Percentiles rank a stretch among this genome's conserved stretches.
phyloP scores from a whole-genome alignment of 2,329 filamentous ascomycete species.

The Trichophyton mentagrophytes region DNA sequence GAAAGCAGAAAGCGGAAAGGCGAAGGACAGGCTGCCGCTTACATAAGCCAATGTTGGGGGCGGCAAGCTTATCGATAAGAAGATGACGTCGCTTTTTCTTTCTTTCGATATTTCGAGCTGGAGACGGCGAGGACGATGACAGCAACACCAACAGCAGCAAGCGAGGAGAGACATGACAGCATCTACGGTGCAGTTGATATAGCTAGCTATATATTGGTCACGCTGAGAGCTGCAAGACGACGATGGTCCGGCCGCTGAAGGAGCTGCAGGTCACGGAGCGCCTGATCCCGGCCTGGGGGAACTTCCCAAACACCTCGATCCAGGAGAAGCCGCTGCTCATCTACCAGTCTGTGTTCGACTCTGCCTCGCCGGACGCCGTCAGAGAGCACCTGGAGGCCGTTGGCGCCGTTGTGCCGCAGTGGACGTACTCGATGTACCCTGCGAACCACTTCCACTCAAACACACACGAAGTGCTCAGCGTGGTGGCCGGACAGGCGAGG shows the following conservation, averaged over 20 bases:
- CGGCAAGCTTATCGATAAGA: constrained; percentile 2
- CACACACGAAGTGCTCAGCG: constrained; percentile 52
- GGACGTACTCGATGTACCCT: constrained; percentile 57
- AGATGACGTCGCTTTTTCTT: no score
- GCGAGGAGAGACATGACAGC: no score
- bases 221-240: no score
- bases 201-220: no score
- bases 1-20: not conserved
- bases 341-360: constrained; percentile 48
- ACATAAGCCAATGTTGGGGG: not conserved
- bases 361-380: constrained; percentile 37
- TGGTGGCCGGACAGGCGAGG: constrained; percentile 45
- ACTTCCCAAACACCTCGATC: constrained; percentile 53
- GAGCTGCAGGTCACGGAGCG: constrained; percentile 46
- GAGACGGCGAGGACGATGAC: no score
- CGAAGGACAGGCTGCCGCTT: not conserved
- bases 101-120: no score
- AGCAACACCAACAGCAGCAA: no score
- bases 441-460: constrained; percentile 56
- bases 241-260: not conserved
- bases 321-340: constrained; percentile 52
- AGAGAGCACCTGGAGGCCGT: constrained; percentile 43
- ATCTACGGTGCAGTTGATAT: no score
- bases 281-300: constrained; percentile 44
- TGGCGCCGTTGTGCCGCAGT: constrained; percentile 49